Evolutionary conservation across 2,329 filamentous ascomycete genomes (phyloP).

Genomic region (Aspergillus hiratsukae): DNA sequence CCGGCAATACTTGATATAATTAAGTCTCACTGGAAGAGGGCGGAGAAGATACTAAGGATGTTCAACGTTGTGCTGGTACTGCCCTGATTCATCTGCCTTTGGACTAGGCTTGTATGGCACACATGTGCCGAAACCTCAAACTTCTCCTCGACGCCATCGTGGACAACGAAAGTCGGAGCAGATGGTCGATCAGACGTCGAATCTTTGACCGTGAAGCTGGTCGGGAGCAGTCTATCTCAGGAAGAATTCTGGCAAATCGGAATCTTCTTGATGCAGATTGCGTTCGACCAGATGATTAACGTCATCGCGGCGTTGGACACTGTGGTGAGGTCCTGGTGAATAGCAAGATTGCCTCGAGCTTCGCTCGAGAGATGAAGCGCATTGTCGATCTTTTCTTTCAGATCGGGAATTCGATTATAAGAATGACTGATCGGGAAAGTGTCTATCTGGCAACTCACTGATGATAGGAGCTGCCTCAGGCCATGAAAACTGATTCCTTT

Average conservation of each 20-base stretch:
- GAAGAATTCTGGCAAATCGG: neutral
- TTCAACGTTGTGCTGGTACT: neutral
- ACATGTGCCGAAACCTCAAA: neutral
- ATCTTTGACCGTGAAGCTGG: neutral
- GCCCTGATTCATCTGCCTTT: neutral
- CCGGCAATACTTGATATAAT: neutral
- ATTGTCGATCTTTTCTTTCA: neutral
- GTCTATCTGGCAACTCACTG: neutral
- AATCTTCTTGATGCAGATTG: neutral
- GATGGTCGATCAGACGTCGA: neutral
- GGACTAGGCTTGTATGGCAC: neutral
- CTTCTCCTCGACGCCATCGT: neutral
- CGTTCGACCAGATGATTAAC: neutral
- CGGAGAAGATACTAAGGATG: neutral
- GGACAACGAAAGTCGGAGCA: neutral
- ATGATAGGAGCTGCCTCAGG: neutral
- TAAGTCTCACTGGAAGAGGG: neutral
- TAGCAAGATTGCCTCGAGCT: neutral
- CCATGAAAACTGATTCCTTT: neutral
- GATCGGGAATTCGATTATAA: neutral
- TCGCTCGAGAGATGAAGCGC: neutral
- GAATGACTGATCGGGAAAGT: neutral
- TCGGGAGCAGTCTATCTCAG: neutral
- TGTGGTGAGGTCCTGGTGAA: neutral
- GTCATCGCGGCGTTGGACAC: neutral